A percentile compares a stretch with the other conserved stretches of the same genome.
phyloP scores from a whole-genome alignment of 2,329 filamentous ascomycete species.

The Decorospora gaudefroyi region DNA sequence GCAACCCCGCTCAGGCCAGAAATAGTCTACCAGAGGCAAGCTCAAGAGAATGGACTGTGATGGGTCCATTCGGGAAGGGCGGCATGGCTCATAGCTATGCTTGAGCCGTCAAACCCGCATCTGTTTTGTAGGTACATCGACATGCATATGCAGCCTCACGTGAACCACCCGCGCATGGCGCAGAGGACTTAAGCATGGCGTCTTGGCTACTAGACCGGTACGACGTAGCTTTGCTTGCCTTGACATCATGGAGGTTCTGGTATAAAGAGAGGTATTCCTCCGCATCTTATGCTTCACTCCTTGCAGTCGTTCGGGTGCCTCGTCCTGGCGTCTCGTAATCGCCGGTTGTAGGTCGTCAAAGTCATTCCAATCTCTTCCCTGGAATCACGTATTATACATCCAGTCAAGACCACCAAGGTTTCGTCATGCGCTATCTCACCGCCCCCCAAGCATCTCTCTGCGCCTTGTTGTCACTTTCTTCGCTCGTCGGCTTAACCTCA shows the following conservation, averaged over 20 bases:
- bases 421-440: slow-evolving; percentile 12
- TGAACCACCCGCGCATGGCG: too few relatives aligned
- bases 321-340: not conserved
- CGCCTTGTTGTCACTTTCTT: slow-evolving; percentile 11
- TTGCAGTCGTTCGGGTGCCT: not conserved
- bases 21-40: not conserved
- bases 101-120: not conserved
- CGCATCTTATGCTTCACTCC: not conserved
- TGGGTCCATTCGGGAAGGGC: slow-evolving; percentile 1
- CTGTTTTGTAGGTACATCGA: not conserved
- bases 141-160: not conserved
- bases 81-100: not conserved
- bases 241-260: not conserved
- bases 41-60: not conserved
- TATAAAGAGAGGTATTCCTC: slow-evolving; percentile 6
- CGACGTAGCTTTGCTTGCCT: not conserved
- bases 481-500: slow-evolving; percentile 8
- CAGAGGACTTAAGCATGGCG: not conserved
- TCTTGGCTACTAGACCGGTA: slow-evolving; percentile 5
- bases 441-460: slow-evolving; percentile 8
- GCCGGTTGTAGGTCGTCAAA: not conserved
- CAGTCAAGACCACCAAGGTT: not conserved
- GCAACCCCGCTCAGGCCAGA: not conserved
- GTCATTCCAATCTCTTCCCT: not conserved
- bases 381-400: not conserved